These are phyloP conservation scores for Fraxinus velutina DNA, from an alignment of 305 asterid species.

Conservation along the genomic window DNA sequence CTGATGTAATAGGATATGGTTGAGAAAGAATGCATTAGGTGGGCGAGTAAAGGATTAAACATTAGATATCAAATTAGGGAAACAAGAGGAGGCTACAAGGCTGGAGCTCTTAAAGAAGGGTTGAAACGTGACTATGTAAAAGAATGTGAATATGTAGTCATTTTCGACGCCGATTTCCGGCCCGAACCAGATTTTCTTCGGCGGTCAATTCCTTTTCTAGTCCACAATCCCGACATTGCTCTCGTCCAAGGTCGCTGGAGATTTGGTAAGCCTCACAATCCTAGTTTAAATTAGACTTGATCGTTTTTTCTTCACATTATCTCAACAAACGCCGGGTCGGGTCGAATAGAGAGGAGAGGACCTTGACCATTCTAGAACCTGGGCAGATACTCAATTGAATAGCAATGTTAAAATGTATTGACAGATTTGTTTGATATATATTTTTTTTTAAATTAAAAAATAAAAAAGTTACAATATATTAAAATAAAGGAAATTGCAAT, in stretches of 20 bases:
- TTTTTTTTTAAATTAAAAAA: no score
- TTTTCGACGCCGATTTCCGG: constrained; percentile 73
- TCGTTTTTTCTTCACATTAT: not conserved
- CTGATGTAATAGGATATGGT: constrained; percentile 55
- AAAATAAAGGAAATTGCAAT: no score
- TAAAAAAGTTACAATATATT: no score
- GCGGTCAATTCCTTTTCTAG: constrained; percentile 61
- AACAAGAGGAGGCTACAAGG: constrained; percentile 71
- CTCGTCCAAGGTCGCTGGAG: constrained; percentile 81
- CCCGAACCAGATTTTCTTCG: constrained; percentile 77
- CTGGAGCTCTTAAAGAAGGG: constrained; percentile 84
- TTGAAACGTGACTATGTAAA: constrained; percentile 57
- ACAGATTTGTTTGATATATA: no score
- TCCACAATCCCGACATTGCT: constrained; percentile 63
- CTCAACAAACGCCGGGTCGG: no score
- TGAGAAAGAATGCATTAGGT: constrained; percentile 65
- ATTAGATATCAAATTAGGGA: constrained; percentile 64
- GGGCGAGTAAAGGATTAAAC: constrained; percentile 74
- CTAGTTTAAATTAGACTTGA: not conserved
- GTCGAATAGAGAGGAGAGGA: not conserved
- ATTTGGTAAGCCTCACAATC: constrained; percentile 46
- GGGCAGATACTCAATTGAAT: not conserved
- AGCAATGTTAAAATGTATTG: no score
- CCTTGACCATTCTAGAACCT: not conserved
- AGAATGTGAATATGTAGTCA: constrained; percentile 65